phyloP scores from a whole-genome alignment of 2,329 filamentous ascomycete species.

The Pseudonectria foliicola region DNA sequence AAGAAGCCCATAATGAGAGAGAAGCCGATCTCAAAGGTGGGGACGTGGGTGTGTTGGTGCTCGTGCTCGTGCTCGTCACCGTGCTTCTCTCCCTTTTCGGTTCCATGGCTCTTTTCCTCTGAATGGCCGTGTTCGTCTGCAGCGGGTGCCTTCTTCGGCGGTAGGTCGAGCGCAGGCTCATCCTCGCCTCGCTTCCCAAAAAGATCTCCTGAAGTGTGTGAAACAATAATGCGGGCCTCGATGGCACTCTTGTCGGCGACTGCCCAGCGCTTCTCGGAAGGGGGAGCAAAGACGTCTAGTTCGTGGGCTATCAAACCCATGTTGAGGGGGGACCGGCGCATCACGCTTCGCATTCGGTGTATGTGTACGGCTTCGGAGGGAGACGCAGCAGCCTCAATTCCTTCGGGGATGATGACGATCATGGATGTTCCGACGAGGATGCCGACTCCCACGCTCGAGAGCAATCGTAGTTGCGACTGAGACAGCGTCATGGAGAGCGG shows the following conservation, averaged over 20 bases:
- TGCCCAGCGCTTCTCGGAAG: slow-evolving; percentile 8
- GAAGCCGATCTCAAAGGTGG: slow-evolving; percentile 75
- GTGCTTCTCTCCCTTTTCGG: slow-evolving; percentile 3
- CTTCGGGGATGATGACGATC: slow-evolving; percentile 96
- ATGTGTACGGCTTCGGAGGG: slow-evolving; percentile 34
- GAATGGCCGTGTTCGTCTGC: slow-evolving; percentile 25
- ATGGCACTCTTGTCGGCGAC: slow-evolving; percentile 1
- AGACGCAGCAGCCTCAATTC: slow-evolving; percentile 80
- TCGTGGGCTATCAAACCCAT: slow-evolving; percentile 18
- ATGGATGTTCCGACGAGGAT: slow-evolving; percentile 91
- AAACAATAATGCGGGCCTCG: not conserved
- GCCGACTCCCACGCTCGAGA: slow-evolving; percentile 88
- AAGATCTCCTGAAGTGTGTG: not conserved
- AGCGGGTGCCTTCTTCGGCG: not conserved
- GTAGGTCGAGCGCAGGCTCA: slow-evolving; percentile 5
- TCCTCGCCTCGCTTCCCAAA: slow-evolving; percentile 9
- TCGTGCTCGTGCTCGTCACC: slow-evolving; percentile 30
- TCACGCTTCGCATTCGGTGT: slow-evolving; percentile 27
- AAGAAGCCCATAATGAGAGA: slow-evolving; percentile 84
- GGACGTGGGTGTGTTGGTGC: slow-evolving; percentile 34
- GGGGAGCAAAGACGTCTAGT: slow-evolving; percentile 17
- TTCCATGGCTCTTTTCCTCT: slow-evolving; percentile 10
- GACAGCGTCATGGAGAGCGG: slow-evolving; percentile 85
- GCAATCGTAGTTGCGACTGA: slow-evolving; percentile 75
- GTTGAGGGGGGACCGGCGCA: slow-evolving; percentile 26